Evolutionary conservation across 75 land plant genomes (phyloP).

Genomic region (Pinus albicaulis): DNA sequence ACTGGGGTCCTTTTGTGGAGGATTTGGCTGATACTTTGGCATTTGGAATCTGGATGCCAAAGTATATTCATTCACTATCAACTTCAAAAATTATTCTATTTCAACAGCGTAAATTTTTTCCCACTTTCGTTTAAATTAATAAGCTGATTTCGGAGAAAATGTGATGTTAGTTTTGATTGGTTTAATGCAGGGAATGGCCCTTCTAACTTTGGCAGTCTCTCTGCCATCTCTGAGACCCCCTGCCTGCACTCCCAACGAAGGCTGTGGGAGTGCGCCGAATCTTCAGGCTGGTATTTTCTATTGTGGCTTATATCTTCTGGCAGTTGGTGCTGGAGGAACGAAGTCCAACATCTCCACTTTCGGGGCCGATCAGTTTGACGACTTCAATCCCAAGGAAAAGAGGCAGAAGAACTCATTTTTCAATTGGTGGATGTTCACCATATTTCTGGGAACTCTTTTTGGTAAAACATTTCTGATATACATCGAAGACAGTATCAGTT

Average conservation of each 20-base stretch:
- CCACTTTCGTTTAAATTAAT: neutral
- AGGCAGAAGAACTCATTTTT: too few species aligned
- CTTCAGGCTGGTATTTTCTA: conserved; percentile 37
- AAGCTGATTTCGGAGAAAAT: neutral
- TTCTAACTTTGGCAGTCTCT: conserved; percentile 80
- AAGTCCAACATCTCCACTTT: conserved; percentile 39
- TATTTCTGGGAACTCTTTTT: conserved; percentile 59
- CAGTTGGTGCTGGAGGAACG: conserved; percentile 20
- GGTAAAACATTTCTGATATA: conserved; percentile 39
- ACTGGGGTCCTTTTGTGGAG: too few species aligned
- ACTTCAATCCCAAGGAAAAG: too few species aligned
- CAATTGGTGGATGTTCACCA: conserved; percentile 80
- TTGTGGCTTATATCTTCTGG: conserved; percentile 6
- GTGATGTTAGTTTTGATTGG: neutral
- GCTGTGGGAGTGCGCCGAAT: conserved; percentile 49
- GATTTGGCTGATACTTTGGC: too few species aligned
- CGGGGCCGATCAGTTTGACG: too few species aligned
- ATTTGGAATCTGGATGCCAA: too few species aligned
- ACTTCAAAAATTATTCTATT: too few species aligned
- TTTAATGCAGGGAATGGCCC: conserved; percentile 73
- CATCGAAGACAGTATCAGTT: conserved; percentile 76
- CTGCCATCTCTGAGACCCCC: conserved; percentile 63
- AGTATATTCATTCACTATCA: too few species aligned
- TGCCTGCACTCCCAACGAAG: conserved; percentile 23
- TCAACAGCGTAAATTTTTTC: too few species aligned